These are phyloP conservation scores for Populus ilicifolia DNA, from an alignment of 345 rosid species.

Conservation along the genomic window DNA sequence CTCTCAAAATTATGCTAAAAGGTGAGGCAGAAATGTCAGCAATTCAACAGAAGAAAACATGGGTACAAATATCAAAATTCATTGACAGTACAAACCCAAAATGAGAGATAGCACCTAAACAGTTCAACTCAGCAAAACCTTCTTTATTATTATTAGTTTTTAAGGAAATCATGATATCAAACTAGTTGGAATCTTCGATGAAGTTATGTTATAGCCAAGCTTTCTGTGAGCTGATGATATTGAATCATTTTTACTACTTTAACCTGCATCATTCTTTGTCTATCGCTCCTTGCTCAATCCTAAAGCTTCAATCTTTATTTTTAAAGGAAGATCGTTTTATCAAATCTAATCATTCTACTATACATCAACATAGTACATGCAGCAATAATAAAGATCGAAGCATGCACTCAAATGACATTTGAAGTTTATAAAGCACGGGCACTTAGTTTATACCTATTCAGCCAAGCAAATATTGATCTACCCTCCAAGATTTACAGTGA, in stretches of 20 bases:
- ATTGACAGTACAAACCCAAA: background rate
- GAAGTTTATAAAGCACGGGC: background rate
- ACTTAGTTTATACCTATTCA: background rate
- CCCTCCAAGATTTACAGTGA: background rate
- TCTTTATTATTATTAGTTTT: background rate
- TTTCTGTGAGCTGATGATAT: background rate
- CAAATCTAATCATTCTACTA: background rate
- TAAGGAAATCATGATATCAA: too few species aligned
- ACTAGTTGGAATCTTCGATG: background rate
- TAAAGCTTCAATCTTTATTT: background rate
- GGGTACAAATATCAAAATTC: background rate
- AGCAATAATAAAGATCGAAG: background rate
- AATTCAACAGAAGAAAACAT: background rate
- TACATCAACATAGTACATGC: background rate
- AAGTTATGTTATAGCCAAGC: background rate
- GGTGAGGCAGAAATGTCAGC: background rate
- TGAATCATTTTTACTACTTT: background rate
- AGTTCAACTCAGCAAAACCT: background rate
- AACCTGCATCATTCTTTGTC: background rate
- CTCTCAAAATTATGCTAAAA: background rate
- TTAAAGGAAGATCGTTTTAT: background rate
- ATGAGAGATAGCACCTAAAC: background rate
- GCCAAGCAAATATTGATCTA: background rate
- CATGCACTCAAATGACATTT: background rate
- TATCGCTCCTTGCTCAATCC: background rate